A percentile compares a stretch with the other conserved stretches of the same genome.
Conservation (phyloP, 495 filamentous ascomycete species). For the Lophium mytilinum region DNA sequence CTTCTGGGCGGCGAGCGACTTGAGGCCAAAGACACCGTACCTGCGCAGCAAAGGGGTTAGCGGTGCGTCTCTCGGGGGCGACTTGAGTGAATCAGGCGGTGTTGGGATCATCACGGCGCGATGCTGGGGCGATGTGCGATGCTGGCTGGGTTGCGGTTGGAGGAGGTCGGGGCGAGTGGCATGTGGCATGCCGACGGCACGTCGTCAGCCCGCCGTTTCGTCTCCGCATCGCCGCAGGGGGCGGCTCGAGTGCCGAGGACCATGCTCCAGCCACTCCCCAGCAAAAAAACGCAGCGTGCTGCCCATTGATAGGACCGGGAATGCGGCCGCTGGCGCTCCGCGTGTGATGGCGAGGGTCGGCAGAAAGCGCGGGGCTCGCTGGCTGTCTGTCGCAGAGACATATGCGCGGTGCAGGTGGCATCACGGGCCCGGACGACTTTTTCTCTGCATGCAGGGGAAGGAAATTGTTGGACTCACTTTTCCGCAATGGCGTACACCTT, state of each 20-base stretch:
- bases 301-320: no score
- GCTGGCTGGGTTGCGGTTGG: background rate
- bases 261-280: background rate
- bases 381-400: no score
- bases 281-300: background rate
- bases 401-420: background rate
- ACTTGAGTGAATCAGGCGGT: no score
- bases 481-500: constrained; percentile 38
- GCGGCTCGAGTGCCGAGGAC: background rate
- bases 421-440: background rate
- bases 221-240: background rate
- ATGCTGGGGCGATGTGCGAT: background rate
- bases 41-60: constrained; percentile 12
- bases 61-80: background rate
- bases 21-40: constrained; percentile 38
- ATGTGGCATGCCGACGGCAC: background rate
- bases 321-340: no score
- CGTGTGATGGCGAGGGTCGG: no score
- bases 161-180: background rate
- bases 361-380: background rate
- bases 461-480: constrained; percentile 25
- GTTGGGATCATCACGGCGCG: no score
- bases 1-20: constrained; percentile 34
- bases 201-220: background rate
- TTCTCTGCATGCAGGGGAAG: background rate